Evolutionary conservation across 345 rosid species (phyloP), one percentile per base, ranked within the genome.

Genomic region (Sisymbrium irio): DNA sequence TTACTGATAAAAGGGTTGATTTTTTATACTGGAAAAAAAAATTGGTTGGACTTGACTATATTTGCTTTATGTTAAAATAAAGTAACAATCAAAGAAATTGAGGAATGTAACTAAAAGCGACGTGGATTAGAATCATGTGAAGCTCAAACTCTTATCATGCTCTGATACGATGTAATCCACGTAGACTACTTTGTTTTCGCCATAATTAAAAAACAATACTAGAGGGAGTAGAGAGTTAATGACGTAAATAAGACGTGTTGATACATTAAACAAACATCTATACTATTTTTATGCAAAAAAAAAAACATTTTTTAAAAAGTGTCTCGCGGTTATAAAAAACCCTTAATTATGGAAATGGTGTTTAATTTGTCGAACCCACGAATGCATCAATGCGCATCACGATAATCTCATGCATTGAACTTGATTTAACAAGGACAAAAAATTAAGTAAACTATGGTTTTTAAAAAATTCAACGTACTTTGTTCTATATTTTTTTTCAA

Each of bases 381-480:
- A 71, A 77, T 71, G 76, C 80, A 70, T 77, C 67, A 71, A 77
- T 77, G 80, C 76, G 80, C 80, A 76, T 77, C 76, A 77, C 76
- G 76, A 77, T 71, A 71, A 58, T 57, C 67, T 77, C 57, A 77
- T 77, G 80, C 80, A 65, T 20, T 77, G 80, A 77, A 77, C 80
- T 64, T 77, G 56, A 30, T 30, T 55, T 47, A 27, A 46, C 18
- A 55, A 64, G 12, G 59, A 46, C 51, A 46, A 25, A 46, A 32
- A 65, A 15, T 15, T 22, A 17, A 27, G 19, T 33, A 33, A 42
- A 69, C n/a, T 11, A 20, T 32, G 0, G 0, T 7, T 36, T 53
- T 35, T 6, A 1, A 25, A 72, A 55, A 3, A 6, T 27, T 35
- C 19, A 57, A 6, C 46, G 51, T 58, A 65, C 51, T n/a, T 42